Percentiles rank a stretch among this genome's conserved stretches.
Conservation (phyloP, 129 eudicot genomes). For the Flaveria robusta region DNA sequence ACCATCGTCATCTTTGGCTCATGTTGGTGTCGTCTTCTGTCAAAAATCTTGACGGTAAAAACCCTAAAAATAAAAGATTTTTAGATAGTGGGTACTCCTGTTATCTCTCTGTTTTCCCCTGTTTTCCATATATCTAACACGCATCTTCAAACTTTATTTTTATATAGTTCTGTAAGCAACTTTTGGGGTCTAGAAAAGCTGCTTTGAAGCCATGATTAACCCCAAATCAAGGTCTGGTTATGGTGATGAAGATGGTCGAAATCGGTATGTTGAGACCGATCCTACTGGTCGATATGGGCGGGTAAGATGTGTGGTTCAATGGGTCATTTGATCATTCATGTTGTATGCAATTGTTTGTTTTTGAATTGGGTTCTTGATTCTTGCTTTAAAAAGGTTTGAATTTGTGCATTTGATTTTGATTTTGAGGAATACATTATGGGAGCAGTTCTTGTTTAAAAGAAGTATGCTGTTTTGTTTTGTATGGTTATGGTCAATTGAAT, state of each 20-base stretch:
- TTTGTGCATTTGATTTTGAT: no score
- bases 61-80: constrained; percentile 19
- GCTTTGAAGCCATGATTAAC: constrained; percentile 38
- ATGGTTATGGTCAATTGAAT: constrained; percentile 1
- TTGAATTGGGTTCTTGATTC: constrained; percentile 20
- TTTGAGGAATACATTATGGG: no score
- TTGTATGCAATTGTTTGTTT: constrained; percentile 6
- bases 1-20: constrained; percentile 47
- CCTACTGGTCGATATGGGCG: constrained; percentile 90
- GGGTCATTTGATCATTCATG: constrained; percentile 4
- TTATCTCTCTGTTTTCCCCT: constrained; percentile 26
- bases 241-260: constrained; percentile 35
- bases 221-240: constrained; percentile 31
- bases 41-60: constrained; percentile 45
- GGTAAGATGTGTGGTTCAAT: constrained; percentile 46
- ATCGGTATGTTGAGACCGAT: constrained; percentile 66
- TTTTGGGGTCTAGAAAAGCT: constrained; percentile 31
- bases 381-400: background rate
- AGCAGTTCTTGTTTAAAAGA: no score
- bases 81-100: constrained; percentile 29
- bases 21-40: constrained; percentile 45
- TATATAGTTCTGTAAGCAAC: constrained; percentile 35
- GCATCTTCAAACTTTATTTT: constrained; percentile 25
- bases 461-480: background rate
- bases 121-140: constrained; percentile 34